Evolutionary conservation across 768 basidiomycete genomes (phyloP), one percentile per base, ranked within the genome.

Genomic region (Tricholoma saponaceum): DNA sequence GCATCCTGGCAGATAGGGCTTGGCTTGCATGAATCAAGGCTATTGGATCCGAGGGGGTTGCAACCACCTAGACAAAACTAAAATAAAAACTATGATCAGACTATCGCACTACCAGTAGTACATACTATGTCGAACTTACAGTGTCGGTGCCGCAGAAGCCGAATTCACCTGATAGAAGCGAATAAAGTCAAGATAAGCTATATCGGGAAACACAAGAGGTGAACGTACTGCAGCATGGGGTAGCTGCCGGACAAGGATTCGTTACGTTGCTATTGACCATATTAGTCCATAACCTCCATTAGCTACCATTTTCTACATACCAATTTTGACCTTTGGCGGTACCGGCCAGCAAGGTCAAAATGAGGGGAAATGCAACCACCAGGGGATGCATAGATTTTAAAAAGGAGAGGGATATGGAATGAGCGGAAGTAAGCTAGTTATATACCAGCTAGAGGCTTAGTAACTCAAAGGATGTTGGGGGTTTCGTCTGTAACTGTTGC

Each of bases 31-130:
- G 91, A 90, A 57, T 73, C 72, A 37, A 87, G 70, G 3, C 79
- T 68, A 64, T 84, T 64, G 5, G 92, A 94, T 43, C 76, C 72
- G 28, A 91, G 76, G 18, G 92, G 90, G 65, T 94, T 84, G 74
- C 92, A 95, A n/a, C 92, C 92, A 49, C 89, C 90, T 32, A 92
- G 75, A 67, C 92, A 93, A 69, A 85, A 93, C 85, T 90, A 62
- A 37, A 28, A 60, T n/a, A 22, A 25, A 46, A 37, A 51, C 43
- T 32, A 59, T 33, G 12, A 23, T 59, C 23, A 58, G 54, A 50
- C 54, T 41, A 33, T 32, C 16, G 41, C 51, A 41, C 22, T 56
- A 22, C 25, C 25, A 37, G 14, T 51, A 25, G n/a, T 50, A 30
- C 53, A n/a, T 50, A 25, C 23, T 35, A 14, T 2, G n/a, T n/a